Percentiles rank a stretch among this genome's conserved stretches.
Conservation (phyloP, 202 grass and related monocot species). For the Hordeum pubiflorum region DNA sequence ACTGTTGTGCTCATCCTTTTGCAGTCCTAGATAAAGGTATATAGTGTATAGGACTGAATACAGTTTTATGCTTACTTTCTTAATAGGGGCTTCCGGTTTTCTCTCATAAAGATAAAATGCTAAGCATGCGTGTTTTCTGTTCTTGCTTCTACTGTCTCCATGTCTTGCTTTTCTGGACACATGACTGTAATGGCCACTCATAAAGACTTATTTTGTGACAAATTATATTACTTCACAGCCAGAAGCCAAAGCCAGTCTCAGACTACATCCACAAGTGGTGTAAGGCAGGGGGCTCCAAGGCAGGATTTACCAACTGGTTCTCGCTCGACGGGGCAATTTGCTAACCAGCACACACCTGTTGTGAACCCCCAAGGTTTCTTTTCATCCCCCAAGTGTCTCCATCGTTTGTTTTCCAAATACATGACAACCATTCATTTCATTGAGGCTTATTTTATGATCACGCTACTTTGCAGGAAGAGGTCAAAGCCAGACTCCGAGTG, state of each 20-base stretch:
- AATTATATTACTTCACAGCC: constrained; percentile 38
- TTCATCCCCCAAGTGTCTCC: constrained; percentile 24
- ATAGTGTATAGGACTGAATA: neutral
- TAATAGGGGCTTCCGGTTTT: neutral
- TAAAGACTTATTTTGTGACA: neutral
- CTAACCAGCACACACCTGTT: constrained; percentile 37
- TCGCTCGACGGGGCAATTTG: constrained; percentile 51
- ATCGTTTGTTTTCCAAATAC: neutral
- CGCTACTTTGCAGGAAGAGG: constrained; percentile 48
- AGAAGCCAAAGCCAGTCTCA: constrained; percentile 51
- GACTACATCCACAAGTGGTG: constrained; percentile 28
- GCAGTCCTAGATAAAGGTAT: neutral
- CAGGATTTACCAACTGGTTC: constrained; percentile 46
- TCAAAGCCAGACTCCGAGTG: constrained; percentile 41
- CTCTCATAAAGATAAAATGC: neutral
- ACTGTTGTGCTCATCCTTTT: neutral
- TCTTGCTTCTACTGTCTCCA: neutral
- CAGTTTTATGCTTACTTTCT: neutral
- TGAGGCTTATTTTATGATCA: neutral
- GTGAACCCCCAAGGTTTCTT: constrained; percentile 40
- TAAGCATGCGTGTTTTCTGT: neutral
- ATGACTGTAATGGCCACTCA: neutral
- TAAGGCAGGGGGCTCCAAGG: constrained; percentile 36
- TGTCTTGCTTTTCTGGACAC: neutral
- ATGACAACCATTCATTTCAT: neutral